Evolutionary conservation across 75 land plant species (phyloP), one percentile per base, ranked within the genome.

Genomic region (Selaginella tamariscina): DNA sequence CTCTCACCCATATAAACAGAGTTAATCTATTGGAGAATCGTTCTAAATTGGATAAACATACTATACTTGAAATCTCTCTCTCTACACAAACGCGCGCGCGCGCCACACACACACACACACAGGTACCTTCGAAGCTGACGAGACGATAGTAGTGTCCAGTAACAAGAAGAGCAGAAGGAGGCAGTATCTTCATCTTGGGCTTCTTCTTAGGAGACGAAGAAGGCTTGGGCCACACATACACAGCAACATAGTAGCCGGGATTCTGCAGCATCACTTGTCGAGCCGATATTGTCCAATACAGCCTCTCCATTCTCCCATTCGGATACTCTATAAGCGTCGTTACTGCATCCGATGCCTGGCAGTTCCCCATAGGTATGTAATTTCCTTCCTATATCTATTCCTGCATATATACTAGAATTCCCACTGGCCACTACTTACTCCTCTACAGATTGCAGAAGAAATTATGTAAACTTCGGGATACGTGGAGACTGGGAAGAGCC

Each of bases 71-170:
- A n/a, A n/a, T n/a, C n/a, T n/a, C n/a, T n/a, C n/a, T n/a, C n/a
- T n/a, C n/a, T n/a, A n/a, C n/a, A n/a, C n/a, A n/a, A n/a, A n/a
- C n/a, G n/a, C n/a, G n/a, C n/a, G n/a, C n/a, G n/a, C n/a, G n/a
- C n/a, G n/a, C n/a, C n/a, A n/a, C n/a, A n/a, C n/a, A n/a, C n/a
- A n/a, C n/a, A n/a, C n/a, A n/a, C n/a, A n/a, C n/a, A n/a, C n/a
- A n/a, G n/a, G n/a, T 23, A 89, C 96, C 91, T 85, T 89, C 88
- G 63, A 87, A 89, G 75, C 77, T 75, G 31, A 90, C 75, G 30
- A 89, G 86, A 1, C 88, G 83, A 65, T 89, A 85, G 65, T 73
- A 80, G 1, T 80, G 79, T 18, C 96, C 96, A 32, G 87, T 70
- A 11, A 63, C 71, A 33, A 90, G 66, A 2, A 74, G 75, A 24